These are phyloP conservation scores for Plasmodium billcollinsi DNA, from an alignment of 169 alveolate species.

Conservation along the genomic window DNA sequence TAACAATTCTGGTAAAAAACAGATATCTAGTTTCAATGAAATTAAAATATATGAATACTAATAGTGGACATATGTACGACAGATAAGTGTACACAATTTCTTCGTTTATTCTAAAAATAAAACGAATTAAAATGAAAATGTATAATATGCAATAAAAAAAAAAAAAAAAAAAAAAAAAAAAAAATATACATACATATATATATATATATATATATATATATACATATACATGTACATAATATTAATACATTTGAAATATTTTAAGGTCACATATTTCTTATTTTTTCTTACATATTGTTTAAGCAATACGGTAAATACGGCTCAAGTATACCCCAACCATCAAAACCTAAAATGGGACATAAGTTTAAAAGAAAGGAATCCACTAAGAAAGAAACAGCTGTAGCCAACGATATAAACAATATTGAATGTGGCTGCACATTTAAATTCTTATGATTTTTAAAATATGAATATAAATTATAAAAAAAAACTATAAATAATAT, in stretches of 20 bases:
- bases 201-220: background rate
- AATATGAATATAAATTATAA: constrained; percentile 45
- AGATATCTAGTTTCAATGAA: constrained; percentile 62
- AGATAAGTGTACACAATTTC: constrained; percentile 71
- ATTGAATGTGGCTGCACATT: constrained; percentile 40
- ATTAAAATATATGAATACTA: constrained; percentile 66
- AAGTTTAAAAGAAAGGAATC: constrained; percentile 68
- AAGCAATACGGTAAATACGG: constrained; percentile 71
- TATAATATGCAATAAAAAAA: background rate
- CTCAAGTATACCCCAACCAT: constrained; percentile 73
- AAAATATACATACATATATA: background rate
- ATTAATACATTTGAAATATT: too few relatives aligned
- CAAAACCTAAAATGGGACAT: constrained; percentile 70
- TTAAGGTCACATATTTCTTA: background rate
- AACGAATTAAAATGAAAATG: too few relatives aligned
- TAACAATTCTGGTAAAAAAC: constrained; percentile 61
- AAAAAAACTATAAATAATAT: constrained; percentile 42
- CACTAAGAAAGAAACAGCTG: constrained; percentile 62
- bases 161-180: background rate
- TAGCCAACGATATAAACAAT: constrained; percentile 63
- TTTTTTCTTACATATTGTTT: constrained; percentile 39
- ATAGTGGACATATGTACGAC: constrained; percentile 64
- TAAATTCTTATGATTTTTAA: constrained; percentile 48
- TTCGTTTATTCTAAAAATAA: constrained; percentile 57
- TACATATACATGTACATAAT: background rate